Evolutionary conservation across 2,329 filamentous ascomycete species (phyloP).

Genomic region (Pseudogymnoascus sp.): DNA sequence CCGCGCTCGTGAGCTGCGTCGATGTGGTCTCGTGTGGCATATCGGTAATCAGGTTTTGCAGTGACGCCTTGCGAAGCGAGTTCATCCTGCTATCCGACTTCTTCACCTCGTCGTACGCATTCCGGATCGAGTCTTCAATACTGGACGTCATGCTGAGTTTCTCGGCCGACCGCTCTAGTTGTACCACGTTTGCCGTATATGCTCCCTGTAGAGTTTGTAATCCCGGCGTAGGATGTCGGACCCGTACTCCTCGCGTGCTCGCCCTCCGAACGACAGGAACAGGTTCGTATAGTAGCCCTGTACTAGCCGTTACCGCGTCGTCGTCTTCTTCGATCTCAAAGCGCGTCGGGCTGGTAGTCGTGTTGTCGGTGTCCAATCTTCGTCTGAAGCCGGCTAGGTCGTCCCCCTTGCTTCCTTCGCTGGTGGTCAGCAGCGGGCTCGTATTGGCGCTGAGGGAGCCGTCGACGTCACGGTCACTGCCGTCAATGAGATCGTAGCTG

Average conservation of each 20-base stretch:
- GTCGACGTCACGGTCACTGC: background rate
- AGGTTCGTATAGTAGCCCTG: background rate
- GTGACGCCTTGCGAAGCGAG: slow-evolving; percentile 55
- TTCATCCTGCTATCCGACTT: slow-evolving; percentile 59
- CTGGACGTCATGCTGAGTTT: slow-evolving; percentile 64
- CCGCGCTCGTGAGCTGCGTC: slow-evolving; percentile 39
- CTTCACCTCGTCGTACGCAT: slow-evolving; percentile 63
- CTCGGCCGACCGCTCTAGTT: slow-evolving; percentile 68
- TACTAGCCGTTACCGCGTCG: background rate
- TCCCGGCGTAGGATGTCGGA: slow-evolving; percentile 55
- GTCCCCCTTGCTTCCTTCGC: background rate
- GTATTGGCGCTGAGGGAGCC: background rate
- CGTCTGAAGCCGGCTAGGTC: background rate
- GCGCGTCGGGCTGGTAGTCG: slow-evolving; percentile 11
- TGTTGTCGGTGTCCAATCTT: background rate
- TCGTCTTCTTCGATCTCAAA: background rate
- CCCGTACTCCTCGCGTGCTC: background rate
- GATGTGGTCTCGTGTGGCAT: slow-evolving; percentile 64
- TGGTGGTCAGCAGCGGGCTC: slow-evolving; percentile 1
- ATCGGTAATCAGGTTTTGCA: slow-evolving; percentile 58
- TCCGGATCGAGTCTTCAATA: slow-evolving; percentile 69
- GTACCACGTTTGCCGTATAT: slow-evolving; percentile 59
- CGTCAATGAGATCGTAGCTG: slow-evolving; percentile 3
- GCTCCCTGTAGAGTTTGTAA: slow-evolving; percentile 52
- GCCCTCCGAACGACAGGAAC: background rate